Evolutionary conservation across 768 basidiomycete genomes (phyloP).

Genomic region (Phylloporus arenicola): DNA sequence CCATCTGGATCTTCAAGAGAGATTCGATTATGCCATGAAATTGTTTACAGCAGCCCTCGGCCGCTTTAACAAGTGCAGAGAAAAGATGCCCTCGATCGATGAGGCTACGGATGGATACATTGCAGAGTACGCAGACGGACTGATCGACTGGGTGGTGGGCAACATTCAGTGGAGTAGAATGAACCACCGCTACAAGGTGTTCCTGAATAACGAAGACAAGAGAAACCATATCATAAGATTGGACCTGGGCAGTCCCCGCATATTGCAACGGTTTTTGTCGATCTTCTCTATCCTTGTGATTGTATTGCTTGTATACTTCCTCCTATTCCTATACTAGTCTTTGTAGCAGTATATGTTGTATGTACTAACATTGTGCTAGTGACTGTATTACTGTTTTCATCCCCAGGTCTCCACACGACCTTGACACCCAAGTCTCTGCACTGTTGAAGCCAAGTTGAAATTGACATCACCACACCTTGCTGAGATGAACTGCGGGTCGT

Average conservation of each 20-base stretch:
- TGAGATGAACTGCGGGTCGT: conserved; percentile 19
- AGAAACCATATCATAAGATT: conserved; percentile 18
- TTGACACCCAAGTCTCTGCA: conserved; percentile 52
- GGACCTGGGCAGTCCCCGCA: conserved; percentile 2
- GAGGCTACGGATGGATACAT: conserved; percentile 13
- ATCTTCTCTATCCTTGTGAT: conserved; percentile 6
- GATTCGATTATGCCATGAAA: conserved; percentile 15
- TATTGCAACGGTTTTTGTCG: conserved; percentile 1
- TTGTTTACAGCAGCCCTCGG: conserved; percentile 18
- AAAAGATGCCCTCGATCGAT: conserved; percentile 15
- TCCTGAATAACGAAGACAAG: conserved; percentile 20
- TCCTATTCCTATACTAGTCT: background rate
- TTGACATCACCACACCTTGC: conserved; percentile 26
- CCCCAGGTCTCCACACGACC: conserved; percentile 30
- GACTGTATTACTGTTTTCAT: too few species aligned
- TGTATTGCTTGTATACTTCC: conserved; percentile 3
- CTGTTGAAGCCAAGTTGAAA: conserved; percentile 41
- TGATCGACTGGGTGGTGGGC: conserved; percentile 24
- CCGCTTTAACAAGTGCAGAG: conserved; percentile 20
- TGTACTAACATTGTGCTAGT: background rate
- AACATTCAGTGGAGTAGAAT: conserved; percentile 27
- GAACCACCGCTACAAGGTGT: conserved; percentile 25
- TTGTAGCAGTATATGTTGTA: background rate
- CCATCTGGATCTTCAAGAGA: conserved; percentile 23
- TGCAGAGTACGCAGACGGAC: conserved; percentile 21